Evolutionary conservation across 768 basidiomycete genomes (phyloP).

Genomic region (Amanita pallidorosea): DNA sequence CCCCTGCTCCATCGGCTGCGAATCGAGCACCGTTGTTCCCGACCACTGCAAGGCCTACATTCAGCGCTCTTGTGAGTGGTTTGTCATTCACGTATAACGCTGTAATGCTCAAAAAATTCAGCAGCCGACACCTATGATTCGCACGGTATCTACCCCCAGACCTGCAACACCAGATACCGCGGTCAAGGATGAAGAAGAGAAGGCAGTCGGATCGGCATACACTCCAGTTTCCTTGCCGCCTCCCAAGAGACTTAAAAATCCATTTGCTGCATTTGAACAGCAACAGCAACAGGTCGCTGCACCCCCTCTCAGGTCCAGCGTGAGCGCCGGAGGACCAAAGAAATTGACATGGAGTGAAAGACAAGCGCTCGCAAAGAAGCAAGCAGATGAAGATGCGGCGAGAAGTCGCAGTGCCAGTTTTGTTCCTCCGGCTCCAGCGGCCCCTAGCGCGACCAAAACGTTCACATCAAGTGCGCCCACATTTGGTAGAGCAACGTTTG

Average conservation of each 20-base stretch:
- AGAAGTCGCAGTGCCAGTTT: constrained; percentile 48
- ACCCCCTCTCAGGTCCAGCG: constrained; percentile 12
- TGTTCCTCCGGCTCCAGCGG: constrained; percentile 21
- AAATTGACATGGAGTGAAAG: constrained; percentile 93
- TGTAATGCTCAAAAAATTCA: background rate
- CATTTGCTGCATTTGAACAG: constrained; percentile 50
- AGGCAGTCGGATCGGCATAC: constrained; percentile 79
- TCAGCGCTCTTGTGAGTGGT: constrained; percentile 17
- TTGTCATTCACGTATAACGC: background rate
- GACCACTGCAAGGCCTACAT: constrained; percentile 28
- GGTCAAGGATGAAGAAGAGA: constrained; percentile 66
- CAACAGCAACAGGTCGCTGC: constrained; percentile 34
- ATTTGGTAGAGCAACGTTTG: constrained; percentile 31
- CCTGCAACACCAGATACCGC: constrained; percentile 12
- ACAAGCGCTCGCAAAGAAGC: constrained; percentile 85
- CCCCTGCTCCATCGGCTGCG: constrained; percentile 32
- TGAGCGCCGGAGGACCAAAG: constrained; percentile 37
- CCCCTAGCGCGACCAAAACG: constrained; percentile 21
- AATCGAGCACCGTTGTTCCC: constrained; percentile 39
- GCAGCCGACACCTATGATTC: background rate
- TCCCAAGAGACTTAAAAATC: constrained; percentile 84
- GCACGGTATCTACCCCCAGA: background rate
- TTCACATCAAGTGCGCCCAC: constrained; percentile 38
- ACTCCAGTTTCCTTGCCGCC: constrained; percentile 77
- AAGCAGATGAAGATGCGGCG: constrained; percentile 67